Conservation (phyloP, 2,329 filamentous ascomycete genomes). For the Fusarium xyrophilum region DNA sequence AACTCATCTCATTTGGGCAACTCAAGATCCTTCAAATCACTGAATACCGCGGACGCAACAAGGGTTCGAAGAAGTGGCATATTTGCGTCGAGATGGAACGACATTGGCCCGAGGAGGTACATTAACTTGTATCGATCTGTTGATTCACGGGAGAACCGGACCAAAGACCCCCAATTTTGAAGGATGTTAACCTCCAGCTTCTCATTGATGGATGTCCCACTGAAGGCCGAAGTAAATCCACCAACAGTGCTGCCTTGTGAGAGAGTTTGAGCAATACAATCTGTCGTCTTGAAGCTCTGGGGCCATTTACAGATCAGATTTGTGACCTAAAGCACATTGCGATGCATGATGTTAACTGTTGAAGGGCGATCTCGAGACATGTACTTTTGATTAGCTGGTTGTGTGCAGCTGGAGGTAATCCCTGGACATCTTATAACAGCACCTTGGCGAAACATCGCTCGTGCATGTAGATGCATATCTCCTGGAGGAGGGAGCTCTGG, state of each 20-base stretch:
- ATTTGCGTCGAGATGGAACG: slow-evolving; percentile 31
- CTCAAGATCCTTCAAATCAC: slow-evolving; percentile 24
- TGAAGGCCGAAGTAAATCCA: slow-evolving; percentile 25
- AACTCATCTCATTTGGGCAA: slow-evolving; percentile 35
- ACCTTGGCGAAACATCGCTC: slow-evolving; percentile 29
- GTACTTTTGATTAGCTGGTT: slow-evolving; percentile 17
- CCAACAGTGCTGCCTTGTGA: slow-evolving; percentile 21
- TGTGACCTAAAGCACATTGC: slow-evolving; percentile 36
- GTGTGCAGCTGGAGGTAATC: background rate
- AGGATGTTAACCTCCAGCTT: slow-evolving; percentile 28
- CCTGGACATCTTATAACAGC: slow-evolving; percentile 20
- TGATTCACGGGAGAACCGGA: slow-evolving; percentile 10
- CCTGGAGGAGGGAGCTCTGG: slow-evolving; percentile 13
- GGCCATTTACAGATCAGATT: slow-evolving; percentile 28
- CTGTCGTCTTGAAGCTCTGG: slow-evolving; percentile 26
- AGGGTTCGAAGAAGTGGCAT: slow-evolving; percentile 33
- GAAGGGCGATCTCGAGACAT: slow-evolving; percentile 34
- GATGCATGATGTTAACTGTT: slow-evolving; percentile 22
- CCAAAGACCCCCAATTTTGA: slow-evolving; percentile 33
- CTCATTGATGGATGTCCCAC: slow-evolving; percentile 30
- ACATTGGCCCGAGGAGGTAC: slow-evolving; percentile 35
- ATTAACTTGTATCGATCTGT: slow-evolving; percentile 30
- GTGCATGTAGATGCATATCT: slow-evolving; percentile 27
- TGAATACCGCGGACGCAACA: slow-evolving; percentile 33
- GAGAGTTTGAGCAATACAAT: slow-evolving; percentile 27